Conservation (phyloP, 345 rosid species). For the Pistacia vera region DNA sequence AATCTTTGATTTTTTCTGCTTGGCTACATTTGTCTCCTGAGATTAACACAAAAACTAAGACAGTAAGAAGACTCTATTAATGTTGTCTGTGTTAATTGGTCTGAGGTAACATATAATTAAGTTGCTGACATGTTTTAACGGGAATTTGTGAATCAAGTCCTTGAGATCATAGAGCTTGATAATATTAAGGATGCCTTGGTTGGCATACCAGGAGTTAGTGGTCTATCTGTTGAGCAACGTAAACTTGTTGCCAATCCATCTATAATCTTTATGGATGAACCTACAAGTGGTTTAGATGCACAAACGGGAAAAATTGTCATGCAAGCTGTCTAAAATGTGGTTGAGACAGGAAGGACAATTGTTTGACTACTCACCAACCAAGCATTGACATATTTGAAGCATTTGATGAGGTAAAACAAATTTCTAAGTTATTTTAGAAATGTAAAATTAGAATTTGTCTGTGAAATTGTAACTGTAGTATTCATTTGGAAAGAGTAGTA, state of each 20-base stretch:
- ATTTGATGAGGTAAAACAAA: conserved; percentile 15
- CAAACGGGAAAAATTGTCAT: conserved; percentile 13
- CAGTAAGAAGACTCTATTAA: no score
- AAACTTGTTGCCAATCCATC: conserved; percentile 19
- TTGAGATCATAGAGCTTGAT: conserved; percentile 15
- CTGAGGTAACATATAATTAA: no score
- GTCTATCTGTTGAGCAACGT: conserved; percentile 4
- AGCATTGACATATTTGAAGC: conserved; percentile 13
- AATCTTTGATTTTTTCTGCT: no score
- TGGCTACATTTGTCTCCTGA: no score
- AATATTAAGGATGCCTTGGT: conserved; percentile 7
- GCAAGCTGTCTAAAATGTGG: conserved; percentile 12
- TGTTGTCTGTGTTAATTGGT: no score
- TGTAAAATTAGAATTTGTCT: background rate
- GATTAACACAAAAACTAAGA: no score
- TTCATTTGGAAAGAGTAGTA: background rate
- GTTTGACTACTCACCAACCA: conserved; percentile 19
- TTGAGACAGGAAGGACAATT: conserved; percentile 12
- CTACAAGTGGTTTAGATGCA: conserved; percentile 15
- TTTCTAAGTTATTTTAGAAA: background rate
- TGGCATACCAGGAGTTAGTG: conserved; percentile 13
- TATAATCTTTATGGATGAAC: conserved; percentile 18
- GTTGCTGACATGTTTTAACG: background rate
- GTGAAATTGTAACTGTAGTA: background rate
- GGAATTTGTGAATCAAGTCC: conserved; percentile 9